A percentile compares a stretch with the other conserved stretches of the same genome.
These are phyloP conservation scores for Knoxia roxburghii DNA, from an alignment of 257 asterid genomes.

Conservation along the genomic window DNA sequence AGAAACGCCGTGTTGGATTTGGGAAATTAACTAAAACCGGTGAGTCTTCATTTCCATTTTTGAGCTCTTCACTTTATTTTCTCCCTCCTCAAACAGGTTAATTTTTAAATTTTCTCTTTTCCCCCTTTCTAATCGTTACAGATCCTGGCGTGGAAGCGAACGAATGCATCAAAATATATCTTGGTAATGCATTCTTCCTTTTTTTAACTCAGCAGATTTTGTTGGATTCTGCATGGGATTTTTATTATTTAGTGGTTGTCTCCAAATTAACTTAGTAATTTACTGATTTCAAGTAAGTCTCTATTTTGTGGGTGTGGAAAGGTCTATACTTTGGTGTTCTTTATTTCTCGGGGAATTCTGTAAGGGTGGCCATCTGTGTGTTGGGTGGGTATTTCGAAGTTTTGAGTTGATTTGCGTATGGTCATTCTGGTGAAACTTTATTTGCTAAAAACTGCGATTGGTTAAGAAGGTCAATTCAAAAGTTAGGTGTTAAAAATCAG, in stretches of 20 bases:
- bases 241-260: slow-evolving; percentile 7
- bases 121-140: slow-evolving; percentile 22
- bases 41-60: slow-evolving; percentile 23
- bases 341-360: background rate
- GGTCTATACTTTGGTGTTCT: background rate
- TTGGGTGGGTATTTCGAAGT: background rate
- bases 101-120: slow-evolving; percentile 7
- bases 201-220: background rate
- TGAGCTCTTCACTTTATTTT: slow-evolving; percentile 3
- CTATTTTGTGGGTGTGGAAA: background rate
- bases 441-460: background rate
- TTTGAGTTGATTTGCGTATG: background rate
- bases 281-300: background rate
- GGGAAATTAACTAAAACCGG: slow-evolving; percentile 38
- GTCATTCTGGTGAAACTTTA: background rate
- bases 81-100: background rate
- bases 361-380: background rate
- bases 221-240: background rate
- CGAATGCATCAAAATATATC: slow-evolving; percentile 63
- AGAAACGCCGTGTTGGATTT: slow-evolving; percentile 70
- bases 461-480: background rate
- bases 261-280: background rate
- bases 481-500: background rate
- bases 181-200: slow-evolving; percentile 35
- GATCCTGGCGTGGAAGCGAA: slow-evolving; percentile 79